Base-by-base conservation (phyloP, 345 rosid genomes). In the Euclidium syriacum region DNA sequence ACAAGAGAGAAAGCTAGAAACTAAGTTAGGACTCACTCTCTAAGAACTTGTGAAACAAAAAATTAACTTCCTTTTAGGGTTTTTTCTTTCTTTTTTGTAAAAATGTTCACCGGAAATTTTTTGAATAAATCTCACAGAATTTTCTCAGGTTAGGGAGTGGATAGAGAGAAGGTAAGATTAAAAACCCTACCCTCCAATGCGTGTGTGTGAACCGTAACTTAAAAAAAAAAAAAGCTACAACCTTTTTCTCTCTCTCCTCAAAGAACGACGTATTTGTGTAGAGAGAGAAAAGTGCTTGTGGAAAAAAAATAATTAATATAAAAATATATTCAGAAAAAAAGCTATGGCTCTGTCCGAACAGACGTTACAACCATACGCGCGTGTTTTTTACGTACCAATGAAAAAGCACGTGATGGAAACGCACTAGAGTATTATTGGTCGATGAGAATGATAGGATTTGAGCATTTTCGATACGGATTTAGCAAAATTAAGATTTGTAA, bases 101-200 rank as follows among this genome's bases (percentile, higher is more conserved):
- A 61, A 50, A 47, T 58, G 40, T 27, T 26, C n/a, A n/a, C 42
- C 16, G 60, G 7, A 30, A 35, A 2, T 32, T 41, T 73, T 75
- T 78, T 77, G 46, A 75, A 69, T 25, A 75, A 81, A 79, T 62
- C 69, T 77, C 67, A 43, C 73, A 77, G 78, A 72, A 81, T 24
- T 73, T 42, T 61, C 66, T 54, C 70, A 72, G 73, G 69, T 34
- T 48, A 35, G 49, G 52, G 55, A 67, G 68, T 72, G 77, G 70
- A 68, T 72, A 46, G 75, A 68, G 53, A 72, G 59, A 62, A 67
- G 77, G 78, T 72, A 76, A 76, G 82, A 79, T 79, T 54, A 75
- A 77, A n/a, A 85, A 79, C 82, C 88, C 86, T 85, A 79, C 83
- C 75, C 65, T 75, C 68, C 65, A 55, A 43, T 64, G 49, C 33